phyloP scores from a whole-genome alignment of 1,139 yeast species.

The Diutina rugosa region DNA sequence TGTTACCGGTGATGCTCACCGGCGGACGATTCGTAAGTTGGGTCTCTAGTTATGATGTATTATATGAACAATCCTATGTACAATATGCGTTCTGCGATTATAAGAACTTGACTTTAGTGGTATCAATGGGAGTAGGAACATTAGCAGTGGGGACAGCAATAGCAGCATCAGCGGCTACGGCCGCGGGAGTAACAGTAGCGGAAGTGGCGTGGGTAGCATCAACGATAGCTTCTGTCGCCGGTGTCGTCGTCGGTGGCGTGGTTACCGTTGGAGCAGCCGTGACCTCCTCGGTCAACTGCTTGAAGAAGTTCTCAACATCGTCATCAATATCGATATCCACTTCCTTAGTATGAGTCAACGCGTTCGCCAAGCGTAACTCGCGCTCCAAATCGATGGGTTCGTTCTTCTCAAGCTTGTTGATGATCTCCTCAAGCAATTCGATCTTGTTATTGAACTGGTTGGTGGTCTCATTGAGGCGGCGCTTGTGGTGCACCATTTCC shows the following conservation, averaged over 20 bases:
- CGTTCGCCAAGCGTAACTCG: constrained; percentile 25
- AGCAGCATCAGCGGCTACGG: not conserved
- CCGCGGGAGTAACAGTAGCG: not conserved
- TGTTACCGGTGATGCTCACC: constrained; percentile 61
- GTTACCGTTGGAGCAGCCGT: not conserved
- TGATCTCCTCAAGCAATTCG: constrained; percentile 19
- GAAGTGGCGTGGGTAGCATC: not conserved
- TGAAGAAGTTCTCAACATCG: constrained; percentile 23
- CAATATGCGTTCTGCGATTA: not conserved
- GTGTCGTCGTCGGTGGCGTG: no score
- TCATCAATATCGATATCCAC: constrained; percentile 29
- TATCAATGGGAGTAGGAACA: not conserved
- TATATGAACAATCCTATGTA: not conserved
- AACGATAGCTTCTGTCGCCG: no score
- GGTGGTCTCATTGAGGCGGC: constrained; percentile 20
- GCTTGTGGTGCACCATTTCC: constrained; percentile 23
- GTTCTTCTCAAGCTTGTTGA: constrained; percentile 15
- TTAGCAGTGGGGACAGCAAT: not conserved
- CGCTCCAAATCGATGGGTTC: constrained; percentile 23
- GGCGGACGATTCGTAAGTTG: constrained; percentile 50
- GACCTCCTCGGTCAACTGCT: constrained; percentile 6
- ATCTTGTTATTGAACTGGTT: constrained; percentile 7
- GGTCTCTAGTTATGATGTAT: constrained; percentile 10
- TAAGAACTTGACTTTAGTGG: constrained; percentile 2
- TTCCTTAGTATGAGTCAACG: constrained; percentile 18